Evolutionary conservation across 192 early-diverging fungal species (phyloP).

Genomic region (Coemansia sp.): DNA sequence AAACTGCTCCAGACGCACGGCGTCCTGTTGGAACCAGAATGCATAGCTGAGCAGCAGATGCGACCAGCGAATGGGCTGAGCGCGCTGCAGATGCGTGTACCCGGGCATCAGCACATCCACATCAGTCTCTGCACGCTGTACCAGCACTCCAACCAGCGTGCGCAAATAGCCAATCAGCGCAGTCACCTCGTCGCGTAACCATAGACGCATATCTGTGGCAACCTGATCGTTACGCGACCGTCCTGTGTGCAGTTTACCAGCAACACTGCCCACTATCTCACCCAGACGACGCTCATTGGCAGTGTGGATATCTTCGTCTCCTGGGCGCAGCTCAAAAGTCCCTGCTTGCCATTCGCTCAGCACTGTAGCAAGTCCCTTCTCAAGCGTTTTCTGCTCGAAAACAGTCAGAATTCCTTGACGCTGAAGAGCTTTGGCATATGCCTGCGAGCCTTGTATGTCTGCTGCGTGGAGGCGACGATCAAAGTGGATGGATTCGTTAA

Average conservation of each 20-base stretch:
- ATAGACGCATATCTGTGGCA: constrained; percentile 95
- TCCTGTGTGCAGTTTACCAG: constrained; percentile 97
- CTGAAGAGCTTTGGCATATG: constrained; percentile 81
- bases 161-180: constrained; percentile 67
- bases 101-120: constrained; percentile 98
- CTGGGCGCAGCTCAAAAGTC: constrained; percentile 66
- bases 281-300: constrained; percentile 95
- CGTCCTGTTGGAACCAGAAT: constrained; percentile 87
- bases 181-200: constrained; percentile 79
- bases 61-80: constrained; percentile 97
- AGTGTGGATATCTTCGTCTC: constrained; percentile 99
- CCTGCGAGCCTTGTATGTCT: constrained; percentile 84
- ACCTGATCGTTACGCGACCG: constrained; percentile 97
- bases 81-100: constrained; percentile 98
- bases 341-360: constrained; percentile 77
- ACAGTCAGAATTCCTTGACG: constrained; percentile 72
- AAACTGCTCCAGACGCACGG: constrained; percentile 78
- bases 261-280: constrained; percentile 87
- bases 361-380: constrained; percentile 74
- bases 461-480: constrained; percentile 91
- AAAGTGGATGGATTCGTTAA: constrained; percentile 94
- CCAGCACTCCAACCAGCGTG: constrained; percentile 70
- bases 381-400: constrained; percentile 70
- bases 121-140: constrained; percentile 81
- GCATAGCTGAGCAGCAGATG: constrained; percentile 90